Base-by-base conservation (phyloP, 2,329 filamentous ascomycete species). In the Fusarium irregulare region DNA sequence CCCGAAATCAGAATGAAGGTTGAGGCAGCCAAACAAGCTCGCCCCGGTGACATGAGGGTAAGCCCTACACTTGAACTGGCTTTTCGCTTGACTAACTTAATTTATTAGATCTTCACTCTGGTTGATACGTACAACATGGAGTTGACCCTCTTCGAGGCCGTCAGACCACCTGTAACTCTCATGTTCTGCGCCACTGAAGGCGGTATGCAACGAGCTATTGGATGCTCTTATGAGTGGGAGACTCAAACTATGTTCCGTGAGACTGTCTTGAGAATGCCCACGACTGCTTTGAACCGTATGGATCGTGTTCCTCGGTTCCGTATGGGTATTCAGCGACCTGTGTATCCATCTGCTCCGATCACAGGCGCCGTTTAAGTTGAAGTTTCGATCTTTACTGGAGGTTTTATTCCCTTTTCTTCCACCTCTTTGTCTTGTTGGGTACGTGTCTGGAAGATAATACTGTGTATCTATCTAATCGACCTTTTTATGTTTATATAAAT, bases 51-150 rank as follows among this genome's bases (percentile, higher is more conserved):
- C 9, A 73, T 71, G 69, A 73, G 76, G 55, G 76, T 76, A 60
- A 69, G 73, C 7, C n/a, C 10, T 6, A 6, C 14, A 34, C 14
- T 25, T 23, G 21, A 23, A 23, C 21, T 23, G 11, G 10, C 18
- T 11, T 21, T 16, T n/a, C n/a, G 0, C 2, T 20, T 45, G 12
- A 28, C 69, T 71, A 28, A 72, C 46, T n/a, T 37, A 37, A n/a
- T 12, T 21, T 23, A 6, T 3, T 47, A 76, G 71, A 70, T 79
- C 28, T 81, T 81, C 37, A 81, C 79, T 3, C 75, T 81, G 16
- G 76, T 80, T 0, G 79, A 81, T 37, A 80, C 78, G 2, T 77
- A 76, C 61, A 78, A 76, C 67, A 78, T 81, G 78, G 62, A 76
- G 42, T 50, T 77, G 34, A 80, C 77, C 7, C 61, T 80, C 4